phyloP scores from a whole-genome alignment of 1,284 basidiomycete genomes.

The Ustilago nuda region DNA sequence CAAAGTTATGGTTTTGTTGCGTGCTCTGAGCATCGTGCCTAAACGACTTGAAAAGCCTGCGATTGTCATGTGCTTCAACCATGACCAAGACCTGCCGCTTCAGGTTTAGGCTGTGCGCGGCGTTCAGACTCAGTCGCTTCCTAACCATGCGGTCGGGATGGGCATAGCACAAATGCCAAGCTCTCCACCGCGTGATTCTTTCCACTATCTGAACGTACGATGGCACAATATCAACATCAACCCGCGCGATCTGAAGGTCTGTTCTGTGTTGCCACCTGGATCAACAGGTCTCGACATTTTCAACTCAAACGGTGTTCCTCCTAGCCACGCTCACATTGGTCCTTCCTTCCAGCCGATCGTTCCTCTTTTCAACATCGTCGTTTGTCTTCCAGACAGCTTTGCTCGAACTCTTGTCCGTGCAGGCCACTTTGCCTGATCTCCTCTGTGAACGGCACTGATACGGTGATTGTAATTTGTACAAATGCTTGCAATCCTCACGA shows the following conservation, averaged over 20 bases:
- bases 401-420: slow-evolving; percentile 29
- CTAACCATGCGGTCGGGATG: background rate
- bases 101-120: slow-evolving; percentile 2
- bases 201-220: background rate
- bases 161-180: background rate
- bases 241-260: slow-evolving; percentile 20
- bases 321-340: slow-evolving; percentile 24
- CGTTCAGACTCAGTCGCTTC: slow-evolving; percentile 3
- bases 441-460: background rate
- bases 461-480: background rate
- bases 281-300: slow-evolving; percentile 31
- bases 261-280: slow-evolving; percentile 14
- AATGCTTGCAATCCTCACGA: background rate
- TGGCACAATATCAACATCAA: slow-evolving; percentile 24
- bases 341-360: slow-evolving; percentile 24
- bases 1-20: too few species aligned
- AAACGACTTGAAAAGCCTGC: background rate
- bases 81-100: slow-evolving; percentile 3
- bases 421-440: slow-evolving; percentile 15
- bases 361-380: slow-evolving; percentile 27
- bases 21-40: too few species aligned
- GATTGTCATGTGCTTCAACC: background rate
- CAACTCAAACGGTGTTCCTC: slow-evolving; percentile 35
- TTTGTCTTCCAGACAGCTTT: slow-evolving; percentile 25
- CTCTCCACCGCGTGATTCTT: background rate